Percentiles rank a stretch among this genome's conserved stretches.
phyloP scores from a whole-genome alignment of 768 basidiomycete genomes.

The Lactarius hatsudake region DNA sequence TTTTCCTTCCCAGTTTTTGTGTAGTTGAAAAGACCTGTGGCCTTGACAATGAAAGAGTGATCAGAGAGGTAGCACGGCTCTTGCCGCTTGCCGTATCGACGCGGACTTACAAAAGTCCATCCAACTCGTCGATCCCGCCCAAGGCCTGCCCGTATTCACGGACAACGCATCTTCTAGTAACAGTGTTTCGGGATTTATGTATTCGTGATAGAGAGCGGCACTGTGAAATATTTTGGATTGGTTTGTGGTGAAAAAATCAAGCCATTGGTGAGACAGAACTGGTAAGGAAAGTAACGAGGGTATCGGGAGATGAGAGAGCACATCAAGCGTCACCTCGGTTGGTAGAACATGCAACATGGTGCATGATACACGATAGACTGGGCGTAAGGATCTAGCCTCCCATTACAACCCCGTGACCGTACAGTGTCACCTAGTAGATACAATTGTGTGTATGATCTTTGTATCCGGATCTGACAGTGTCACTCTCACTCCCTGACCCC shows the following conservation, averaged over 20 bases:
- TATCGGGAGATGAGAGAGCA: constrained; percentile 50
- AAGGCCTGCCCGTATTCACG: constrained; percentile 31
- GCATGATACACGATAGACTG: constrained; percentile 27
- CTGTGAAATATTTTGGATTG: constrained; percentile 52
- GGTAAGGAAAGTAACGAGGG: constrained; percentile 38
- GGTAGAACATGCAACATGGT: constrained; percentile 46
- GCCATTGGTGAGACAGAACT: constrained; percentile 17
- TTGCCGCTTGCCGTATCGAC: background rate
- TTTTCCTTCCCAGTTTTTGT: constrained; percentile 54
- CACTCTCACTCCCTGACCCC: no score
- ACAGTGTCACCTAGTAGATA: no score
- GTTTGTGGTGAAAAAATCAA: constrained; percentile 45
- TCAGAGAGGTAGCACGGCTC: no score
- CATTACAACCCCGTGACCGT: no score
- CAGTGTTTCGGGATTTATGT: constrained; percentile 34
- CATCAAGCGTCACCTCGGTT: constrained; percentile 49
- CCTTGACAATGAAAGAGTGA: constrained; percentile 37
- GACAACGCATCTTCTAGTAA: constrained; percentile 34
- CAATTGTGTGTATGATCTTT: no score
- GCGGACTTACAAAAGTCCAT: background rate
- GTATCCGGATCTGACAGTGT: no score
- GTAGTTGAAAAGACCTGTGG: constrained; percentile 42
- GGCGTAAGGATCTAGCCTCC: no score
- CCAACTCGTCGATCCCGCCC: background rate
- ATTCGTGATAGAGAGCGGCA: constrained; percentile 38